Evolutionary conservation across 148 eudicot species (phyloP).

Genomic region (Simmondsia chinensis): DNA sequence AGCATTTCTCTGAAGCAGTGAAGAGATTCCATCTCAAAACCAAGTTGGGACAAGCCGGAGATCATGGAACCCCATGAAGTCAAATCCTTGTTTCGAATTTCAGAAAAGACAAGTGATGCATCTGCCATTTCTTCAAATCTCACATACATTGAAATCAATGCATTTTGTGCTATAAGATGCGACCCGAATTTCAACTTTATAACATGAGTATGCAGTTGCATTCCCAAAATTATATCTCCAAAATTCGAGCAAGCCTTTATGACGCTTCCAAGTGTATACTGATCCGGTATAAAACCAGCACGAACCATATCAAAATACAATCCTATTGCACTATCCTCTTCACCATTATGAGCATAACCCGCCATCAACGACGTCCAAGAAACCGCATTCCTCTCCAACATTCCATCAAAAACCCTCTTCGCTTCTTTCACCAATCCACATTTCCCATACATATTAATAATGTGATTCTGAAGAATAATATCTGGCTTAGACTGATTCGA

Average conservation of each 20-base stretch:
- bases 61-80: conserved; percentile 40
- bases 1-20: conserved; percentile 22
- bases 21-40: conserved; percentile 27
- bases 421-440: conserved; percentile 34
- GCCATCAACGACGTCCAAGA: conserved; percentile 35
- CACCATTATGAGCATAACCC: conserved; percentile 24
- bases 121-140: conserved; percentile 17
- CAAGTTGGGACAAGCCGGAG: conserved; percentile 26
- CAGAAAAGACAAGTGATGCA: conserved; percentile 21
- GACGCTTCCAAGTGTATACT: conserved; percentile 26
- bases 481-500: conserved; percentile 6
- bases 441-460: conserved; percentile 37
- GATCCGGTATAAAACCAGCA: conserved; percentile 20
- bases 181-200: conserved; percentile 20
- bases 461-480: conserved; percentile 28
- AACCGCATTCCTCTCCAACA: conserved; percentile 26
- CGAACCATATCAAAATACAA: conserved; percentile 21
- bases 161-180: conserved; percentile 23
- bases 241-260: conserved; percentile 26
- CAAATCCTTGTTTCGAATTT: conserved; percentile 22
- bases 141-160: conserved; percentile 30
- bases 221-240: conserved; percentile 16
- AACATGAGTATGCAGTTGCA: conserved; percentile 26
- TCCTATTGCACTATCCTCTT: conserved; percentile 12
- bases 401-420: conserved; percentile 21